Base-by-base conservation (phyloP, 805 yeast genomes). In the Trichomonascus vanleenenianus region DNA sequence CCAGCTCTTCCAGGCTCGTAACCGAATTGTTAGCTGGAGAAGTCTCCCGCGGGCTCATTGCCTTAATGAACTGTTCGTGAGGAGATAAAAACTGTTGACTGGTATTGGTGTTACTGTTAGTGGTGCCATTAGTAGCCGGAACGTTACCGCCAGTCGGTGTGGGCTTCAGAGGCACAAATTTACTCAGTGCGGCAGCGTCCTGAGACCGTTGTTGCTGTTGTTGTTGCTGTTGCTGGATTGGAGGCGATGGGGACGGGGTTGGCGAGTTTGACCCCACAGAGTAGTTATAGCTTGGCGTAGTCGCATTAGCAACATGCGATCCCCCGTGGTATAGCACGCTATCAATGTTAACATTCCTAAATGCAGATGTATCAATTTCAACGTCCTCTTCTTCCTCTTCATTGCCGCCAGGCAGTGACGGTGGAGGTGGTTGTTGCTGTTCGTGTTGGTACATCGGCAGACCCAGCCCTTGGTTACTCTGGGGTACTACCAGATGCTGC, bases 261-360 rank as follows among this genome's bases (percentile, higher is more conserved):
- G 57, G 56, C 3, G 56, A 49, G 2, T 50, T 56, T n/a, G 57
- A 47, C 19, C 34, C 31, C 15, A 46, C 31, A 18, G 52, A 48
- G 15, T 33, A 36, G 27, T 39, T 22, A 12, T 15, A 31, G 19
- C 16, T 20, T 10, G 40, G n/a, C 14, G 51, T 31, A 2, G 36
- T 41, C 11, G 43, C 43, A 12, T 82, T 66, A 0, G 87, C 84
- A 1, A 75, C 58, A 32, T 55, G 56, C 15, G 67, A 59, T 19
- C 49, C 74, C n/a, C 91, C 89, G 54, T 74, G 79, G 14, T 79
- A 73, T 39, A 84, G 75, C 2, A 82, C 88, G 45, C 85, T 79
- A 59, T 87, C 96, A 33, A 85, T 86, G 25, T 80, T 76, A 46
- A 87, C 82, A 56, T 84, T 81, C 43, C 78, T 81, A 64, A 87